Evolutionary conservation across 2,329 filamentous ascomycete species (phyloP).

Genomic region (Epichloe elymi): DNA sequence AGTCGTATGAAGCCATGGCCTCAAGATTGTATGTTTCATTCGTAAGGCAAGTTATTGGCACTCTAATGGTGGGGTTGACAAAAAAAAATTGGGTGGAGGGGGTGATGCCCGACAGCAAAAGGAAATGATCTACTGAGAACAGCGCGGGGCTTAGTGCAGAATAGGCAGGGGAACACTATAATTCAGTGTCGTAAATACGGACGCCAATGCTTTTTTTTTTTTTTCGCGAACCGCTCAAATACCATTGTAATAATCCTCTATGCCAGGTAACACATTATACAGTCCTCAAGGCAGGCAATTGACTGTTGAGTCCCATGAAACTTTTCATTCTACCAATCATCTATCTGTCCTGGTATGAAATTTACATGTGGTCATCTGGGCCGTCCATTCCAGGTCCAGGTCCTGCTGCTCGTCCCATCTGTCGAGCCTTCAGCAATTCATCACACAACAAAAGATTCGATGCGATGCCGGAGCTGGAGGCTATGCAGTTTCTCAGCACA

Average conservation of each 20-base stretch:
- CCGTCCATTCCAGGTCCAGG: conserved; percentile 54
- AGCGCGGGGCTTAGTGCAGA: not conserved
- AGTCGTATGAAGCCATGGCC: conserved; percentile 67
- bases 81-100: not conserved
- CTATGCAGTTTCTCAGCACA: conserved; percentile 83
- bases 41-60: not conserved
- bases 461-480: conserved; percentile 88
- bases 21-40: not conserved
- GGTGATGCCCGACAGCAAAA: not conserved
- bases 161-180: not conserved
- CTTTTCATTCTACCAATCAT: conserved; percentile 12
- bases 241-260: no score
- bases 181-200: no score
- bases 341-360: conserved; percentile 13
- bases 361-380: conserved; percentile 38
- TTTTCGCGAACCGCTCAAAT: no score
- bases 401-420: conserved; percentile 64
- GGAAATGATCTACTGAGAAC: not conserved
- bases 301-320: conserved; percentile 14
- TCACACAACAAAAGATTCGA: conserved; percentile 92
- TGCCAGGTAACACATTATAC: no score
- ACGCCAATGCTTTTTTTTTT: no score
- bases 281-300: not conserved
- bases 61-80: not conserved
- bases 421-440: conserved; percentile 91